Evolutionary conservation across 2,329 filamentous ascomycete species (phyloP), one percentile per base, ranked within the genome.

Genomic region (Colletotrichum cuscutae): DNA sequence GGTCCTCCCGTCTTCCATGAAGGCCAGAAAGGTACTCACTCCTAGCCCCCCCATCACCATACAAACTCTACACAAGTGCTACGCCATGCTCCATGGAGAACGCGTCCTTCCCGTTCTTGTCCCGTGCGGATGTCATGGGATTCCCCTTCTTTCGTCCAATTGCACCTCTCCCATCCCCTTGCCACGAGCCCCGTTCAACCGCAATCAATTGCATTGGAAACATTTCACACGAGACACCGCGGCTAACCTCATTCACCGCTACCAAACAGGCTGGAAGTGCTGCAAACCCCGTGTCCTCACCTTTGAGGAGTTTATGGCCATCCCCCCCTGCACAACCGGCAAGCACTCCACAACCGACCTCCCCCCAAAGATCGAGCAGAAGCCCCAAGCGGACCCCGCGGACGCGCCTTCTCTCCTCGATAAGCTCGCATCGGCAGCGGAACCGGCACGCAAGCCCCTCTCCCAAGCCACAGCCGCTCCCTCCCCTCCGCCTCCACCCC

Each of bases 211-310:
- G 66, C 19, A 24, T 66, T 52, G 54, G 35, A 13, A 65, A 49
- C 30, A 22, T n/a, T 52, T 46, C n/a, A 59, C 46, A 53, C 60
- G 49, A 73, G 68, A 71, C 35, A 30, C 63, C 3, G 37, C 49
- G n/a, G 67, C 76, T 77, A 69, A 78, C 62, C 13, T 57, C 15
- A 32, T 24, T 49, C 32, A 35, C 67, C 58, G 15, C 54, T 54
- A 60, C 30, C 46, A n/a, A 68, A 57, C 35, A 98, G 96, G 97
- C 80, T 98, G 97, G 96, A 97, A 97, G 86, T 99, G 97, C 87
- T 99, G 97, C 90, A 98, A 98, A 85, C 93, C 95, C 70, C 93
- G 97, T 79, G 95, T 98, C 78, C 88, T 99, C 78, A 98, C 95
- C 72, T 99, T 99, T 82, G 97, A 99, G 84, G 97, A 99, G 85